phyloP scores from a whole-genome alignment of 768 basidiomycete species.

The Boletellus emodensis region DNA sequence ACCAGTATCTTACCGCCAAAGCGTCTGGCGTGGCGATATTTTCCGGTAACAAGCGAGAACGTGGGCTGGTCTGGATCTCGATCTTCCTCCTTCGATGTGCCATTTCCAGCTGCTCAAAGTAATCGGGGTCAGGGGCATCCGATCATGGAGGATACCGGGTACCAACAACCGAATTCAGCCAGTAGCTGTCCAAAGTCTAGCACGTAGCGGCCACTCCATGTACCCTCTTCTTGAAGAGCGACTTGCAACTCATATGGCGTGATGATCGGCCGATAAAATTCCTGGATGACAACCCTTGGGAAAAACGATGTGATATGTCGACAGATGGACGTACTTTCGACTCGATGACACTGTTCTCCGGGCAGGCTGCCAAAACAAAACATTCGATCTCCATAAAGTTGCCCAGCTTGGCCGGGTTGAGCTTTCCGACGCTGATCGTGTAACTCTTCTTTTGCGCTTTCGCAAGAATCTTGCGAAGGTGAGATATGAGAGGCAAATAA shows the following conservation, averaged over 20 bases:
- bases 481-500: conserved; percentile 80
- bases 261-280: conserved; percentile 86
- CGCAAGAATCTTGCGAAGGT: conserved; percentile 68
- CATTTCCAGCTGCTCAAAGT: conserved; percentile 4
- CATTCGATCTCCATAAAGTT: conserved; percentile 97
- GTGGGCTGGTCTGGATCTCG: conserved; percentile 67
- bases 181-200: conserved; percentile 70
- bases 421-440: conserved; percentile 91
- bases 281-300: conserved; percentile 41
- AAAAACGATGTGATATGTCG: background rate
- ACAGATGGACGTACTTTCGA: conserved; percentile 45
- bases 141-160: background rate
- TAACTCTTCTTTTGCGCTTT: conserved; percentile 83
- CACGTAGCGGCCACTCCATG: conserved; percentile 75
- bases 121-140: background rate
- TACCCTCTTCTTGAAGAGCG: conserved; percentile 65
- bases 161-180: conserved; percentile 27
- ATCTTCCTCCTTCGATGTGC: conserved; percentile 29
- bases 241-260: conserved; percentile 90
- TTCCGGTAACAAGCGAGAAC: conserved; percentile 86
- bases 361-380: conserved; percentile 92
- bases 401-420: conserved; percentile 90
- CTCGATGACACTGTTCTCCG: conserved; percentile 83
- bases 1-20: conserved; percentile 42
- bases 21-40: conserved; percentile 72